Base-by-base conservation (phyloP, 2,329 filamentous ascomycete genomes). In the Exophiala mesophila region DNA sequence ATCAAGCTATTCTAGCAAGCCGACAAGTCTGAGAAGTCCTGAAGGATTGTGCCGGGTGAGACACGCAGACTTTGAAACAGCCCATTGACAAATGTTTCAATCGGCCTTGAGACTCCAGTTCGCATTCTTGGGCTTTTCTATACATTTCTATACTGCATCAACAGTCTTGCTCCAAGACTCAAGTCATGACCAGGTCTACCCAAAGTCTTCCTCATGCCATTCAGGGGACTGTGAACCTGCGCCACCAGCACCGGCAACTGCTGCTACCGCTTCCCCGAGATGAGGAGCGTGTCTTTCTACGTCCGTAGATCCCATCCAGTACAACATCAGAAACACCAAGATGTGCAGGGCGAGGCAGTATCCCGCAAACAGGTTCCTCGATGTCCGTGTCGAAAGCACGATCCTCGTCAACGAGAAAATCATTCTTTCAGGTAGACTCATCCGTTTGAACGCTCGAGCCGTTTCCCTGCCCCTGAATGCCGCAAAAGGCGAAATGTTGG, bases 381-480 rank as follows among this genome's bases (percentile, higher is more conserved):
- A 96, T 19, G 84, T 86, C 49, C 92, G 74, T 34, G 88, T 95
- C 38, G 89, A 87, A 50, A 98, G 72, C 34, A 98, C 87, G 69
- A 95, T 86, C 43, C 88, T 78, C 34, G 90, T 95, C 39, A 96
- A 76, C 23, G 88, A 89, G 65, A 94, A 94, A 3, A 98, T 84
- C 35, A 88, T 78, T 28, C 92, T 76, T 65, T 98, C 92, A 0
- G 89, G 88, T 6, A 96, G 69, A 57, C 83, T 90, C 88, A 98
- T 94, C 30, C 89, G 80, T 59, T 88, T 88, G 64, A 95, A 89
- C 1, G 90, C 92, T 35, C 94, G 76, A 5, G 88, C 83, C 26
- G 85, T 89, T 67, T 98, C 94, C 38, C 90, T 79, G n/a, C 90
- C 89, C 32, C 90, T 77, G 69, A 98, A 98, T 2, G 88, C 88